Percentiles rank a stretch among this genome's conserved stretches.
Conservation (phyloP, 306 rosid genomes). For the Fagus sylvatica region DNA sequence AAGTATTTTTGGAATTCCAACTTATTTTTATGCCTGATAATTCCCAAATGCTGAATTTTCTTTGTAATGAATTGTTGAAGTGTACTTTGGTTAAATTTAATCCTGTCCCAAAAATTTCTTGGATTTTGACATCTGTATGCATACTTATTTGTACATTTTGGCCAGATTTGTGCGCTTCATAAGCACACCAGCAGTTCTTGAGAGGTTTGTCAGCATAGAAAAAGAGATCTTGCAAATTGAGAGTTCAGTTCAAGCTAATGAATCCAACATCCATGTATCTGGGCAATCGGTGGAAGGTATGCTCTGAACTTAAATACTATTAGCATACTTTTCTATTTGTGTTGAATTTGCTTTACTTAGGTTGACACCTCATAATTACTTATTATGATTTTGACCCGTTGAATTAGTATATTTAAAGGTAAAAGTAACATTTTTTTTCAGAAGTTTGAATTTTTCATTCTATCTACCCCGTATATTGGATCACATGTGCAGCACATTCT, state of each 20-base stretch:
- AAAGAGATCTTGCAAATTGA: constrained; percentile 63
- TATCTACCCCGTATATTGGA: neutral
- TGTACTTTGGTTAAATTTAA: neutral
- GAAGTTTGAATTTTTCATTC: neutral
- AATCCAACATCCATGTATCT: constrained; percentile 30
- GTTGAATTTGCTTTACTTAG: neutral
- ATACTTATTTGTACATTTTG: neutral
- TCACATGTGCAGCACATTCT: neutral
- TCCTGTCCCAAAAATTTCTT: neutral
- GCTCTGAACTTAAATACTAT: neutral
- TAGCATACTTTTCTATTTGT: neutral
- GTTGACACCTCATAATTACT: neutral
- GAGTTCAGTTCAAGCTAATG: constrained; percentile 48
- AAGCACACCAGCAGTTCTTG: constrained; percentile 68
- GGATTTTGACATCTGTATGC: neutral
- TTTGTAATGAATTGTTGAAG: neutral
- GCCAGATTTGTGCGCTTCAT: constrained; percentile 71
- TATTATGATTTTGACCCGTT: neutral
- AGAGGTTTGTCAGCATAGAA: constrained; percentile 65
- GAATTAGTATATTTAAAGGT: neutral
- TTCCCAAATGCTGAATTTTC: neutral
- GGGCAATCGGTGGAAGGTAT: constrained; percentile 37
- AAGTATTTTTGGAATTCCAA: too few species aligned
- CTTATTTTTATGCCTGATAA: too few species aligned
- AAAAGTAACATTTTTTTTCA: neutral